A percentile compares a stretch with the other conserved stretches of the same genome.
These are phyloP conservation scores for Fraxinus sp. DNA, from an alignment of 305 asterid species.

Conservation along the genomic window DNA sequence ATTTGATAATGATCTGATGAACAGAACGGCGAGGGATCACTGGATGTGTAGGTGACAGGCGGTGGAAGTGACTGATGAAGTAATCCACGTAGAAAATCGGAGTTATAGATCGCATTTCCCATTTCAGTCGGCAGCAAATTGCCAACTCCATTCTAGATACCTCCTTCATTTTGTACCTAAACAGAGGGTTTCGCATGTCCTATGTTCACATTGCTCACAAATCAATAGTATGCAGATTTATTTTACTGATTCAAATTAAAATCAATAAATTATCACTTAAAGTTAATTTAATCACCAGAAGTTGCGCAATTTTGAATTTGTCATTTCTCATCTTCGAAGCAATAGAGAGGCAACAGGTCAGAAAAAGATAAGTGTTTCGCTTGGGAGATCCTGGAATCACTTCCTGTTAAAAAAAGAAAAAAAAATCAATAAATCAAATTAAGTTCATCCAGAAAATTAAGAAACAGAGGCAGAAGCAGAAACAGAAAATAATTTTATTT, in stretches of 20 bases:
- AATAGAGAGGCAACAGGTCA: slow-evolving; percentile 20
- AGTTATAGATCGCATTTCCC: slow-evolving; percentile 17
- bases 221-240: background rate
- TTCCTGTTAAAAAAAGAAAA: background rate
- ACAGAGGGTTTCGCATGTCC: no score
- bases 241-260: background rate
- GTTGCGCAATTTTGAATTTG: background rate
- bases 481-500: background rate
- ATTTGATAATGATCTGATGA: background rate
- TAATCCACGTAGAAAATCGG: slow-evolving; percentile 10
- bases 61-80: background rate
- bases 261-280: background rate
- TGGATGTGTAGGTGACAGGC: background rate
- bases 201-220: background rate
- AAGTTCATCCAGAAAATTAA: background rate
- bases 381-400: background rate
- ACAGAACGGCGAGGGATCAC: background rate
- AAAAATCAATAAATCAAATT: background rate
- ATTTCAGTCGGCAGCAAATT: slow-evolving; percentile 8
- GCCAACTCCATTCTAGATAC: slow-evolving; percentile 15
- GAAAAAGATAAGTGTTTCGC: background rate
- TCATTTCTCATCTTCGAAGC: slow-evolving; percentile 19
- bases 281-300: slow-evolving; percentile 12
- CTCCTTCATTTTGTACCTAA: background rate
- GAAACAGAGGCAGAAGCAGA: background rate